These are phyloP conservation scores for Mucor irregularis DNA, from an alignment of 371 early-diverging fungal genomes.

Conservation along the genomic window DNA sequence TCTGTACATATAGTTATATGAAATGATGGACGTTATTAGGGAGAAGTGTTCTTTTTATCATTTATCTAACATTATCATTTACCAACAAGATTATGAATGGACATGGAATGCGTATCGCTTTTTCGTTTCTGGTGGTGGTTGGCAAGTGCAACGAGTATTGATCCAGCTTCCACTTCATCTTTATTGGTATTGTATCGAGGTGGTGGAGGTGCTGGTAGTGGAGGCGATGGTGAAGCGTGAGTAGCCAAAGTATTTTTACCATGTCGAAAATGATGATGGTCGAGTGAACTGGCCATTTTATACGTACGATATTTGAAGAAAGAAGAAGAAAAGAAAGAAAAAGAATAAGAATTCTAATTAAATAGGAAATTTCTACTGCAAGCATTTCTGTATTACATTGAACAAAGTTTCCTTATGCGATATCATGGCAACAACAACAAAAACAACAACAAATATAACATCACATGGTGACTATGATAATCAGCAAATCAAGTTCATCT, in stretches of 20 bases:
- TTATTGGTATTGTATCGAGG: not conserved
- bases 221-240: too few species aligned
- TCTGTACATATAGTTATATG: too few species aligned
- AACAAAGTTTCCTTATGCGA: too few species aligned
- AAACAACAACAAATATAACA: slow-evolving; percentile 2
- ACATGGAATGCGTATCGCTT: too few species aligned
- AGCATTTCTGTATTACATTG: not conserved
- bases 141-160: slow-evolving; percentile 41
- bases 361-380: too few species aligned
- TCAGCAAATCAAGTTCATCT: not conserved
- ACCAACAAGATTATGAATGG: slow-evolving; percentile 41
- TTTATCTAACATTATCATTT: not conserved
- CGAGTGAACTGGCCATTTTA: too few species aligned
- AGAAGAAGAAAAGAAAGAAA: too few species aligned
- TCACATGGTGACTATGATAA: not conserved
- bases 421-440: not conserved
- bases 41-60: not conserved
- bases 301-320: too few species aligned
- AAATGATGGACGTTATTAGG: too few species aligned
- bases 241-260: too few species aligned
- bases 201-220: not conserved
- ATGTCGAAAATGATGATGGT: too few species aligned
- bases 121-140: slow-evolving; percentile 21
- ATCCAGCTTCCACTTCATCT: slow-evolving; percentile 44
- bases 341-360: too few species aligned